Evolutionary conservation across 139 green algal genomes (phyloP), one percentile per base, ranked within the genome.

Genomic region (Parachlorella kessleri): DNA sequence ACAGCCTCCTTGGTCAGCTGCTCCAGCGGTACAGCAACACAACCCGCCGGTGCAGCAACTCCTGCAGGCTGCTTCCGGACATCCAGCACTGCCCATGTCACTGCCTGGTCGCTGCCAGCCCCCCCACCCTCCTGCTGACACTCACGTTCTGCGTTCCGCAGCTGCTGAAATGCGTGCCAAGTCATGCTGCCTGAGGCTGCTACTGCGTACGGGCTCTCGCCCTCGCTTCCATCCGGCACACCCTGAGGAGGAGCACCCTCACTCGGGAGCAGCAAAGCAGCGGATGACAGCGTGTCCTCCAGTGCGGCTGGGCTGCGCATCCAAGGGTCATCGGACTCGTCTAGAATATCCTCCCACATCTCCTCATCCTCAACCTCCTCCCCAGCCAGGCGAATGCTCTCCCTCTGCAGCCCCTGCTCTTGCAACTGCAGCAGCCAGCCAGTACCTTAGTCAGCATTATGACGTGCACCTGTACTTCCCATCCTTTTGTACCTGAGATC

Each of bases 321-420:
- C 66, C 66, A 72, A 21, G 66, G 66, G 66, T 72, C 66, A 18
- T 72, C 18, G 36, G 18, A 28, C 66, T 72, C 66, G 21, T 72
- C 66, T 21, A 72, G 66, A 72, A 72, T 55, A 42, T 72, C 66
- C 36, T 72, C 66, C 66, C 36, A 72, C 36, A 21, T 55, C 36
- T 72, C 66, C 66, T 72, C 66, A 42, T 72, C 66, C 36, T 55
- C 36, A 21, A 28, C 55, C 55, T 66, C 55, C 28, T 66, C 28
- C 28, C n/a, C n/a, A n/a, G n/a, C n/a, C n/a, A n/a, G n/a, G n/a
- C n/a, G n/a, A n/a, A n/a, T n/a, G n/a, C n/a, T n/a, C n/a, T n/a
- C n/a, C n/a, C n/a, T n/a, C n/a, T n/a, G n/a, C n/a, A n/a, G n/a
- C n/a, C n/a, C n/a, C n/a, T n/a, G n/a, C n/a, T n/a, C n/a, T n/a